Evolutionary conservation across 2,329 filamentous ascomycete species (phyloP).

Genomic region (Diatrype stigma): DNA sequence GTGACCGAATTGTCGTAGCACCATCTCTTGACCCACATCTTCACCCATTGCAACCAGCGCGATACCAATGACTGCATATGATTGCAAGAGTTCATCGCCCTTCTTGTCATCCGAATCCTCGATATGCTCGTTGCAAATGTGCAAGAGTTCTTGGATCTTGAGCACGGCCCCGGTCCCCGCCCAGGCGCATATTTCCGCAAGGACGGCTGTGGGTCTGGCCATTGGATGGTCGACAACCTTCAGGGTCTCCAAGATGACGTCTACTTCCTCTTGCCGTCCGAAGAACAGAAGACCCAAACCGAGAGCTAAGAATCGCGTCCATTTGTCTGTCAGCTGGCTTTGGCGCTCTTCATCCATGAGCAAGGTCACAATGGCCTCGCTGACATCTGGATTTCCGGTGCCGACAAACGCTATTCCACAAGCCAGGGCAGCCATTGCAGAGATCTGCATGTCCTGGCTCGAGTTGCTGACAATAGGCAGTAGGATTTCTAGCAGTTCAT

Average conservation of each 20-base stretch:
- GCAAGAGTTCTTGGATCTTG: conserved; percentile 94
- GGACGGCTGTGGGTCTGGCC: conserved; percentile 89
- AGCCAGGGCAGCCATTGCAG: conserved; percentile 90
- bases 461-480: conserved; percentile 85
- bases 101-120: conserved; percentile 94
- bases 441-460: conserved; percentile 86
- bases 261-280: conserved; percentile 96
- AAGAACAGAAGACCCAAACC: conserved; percentile 93
- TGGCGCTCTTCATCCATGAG: conserved; percentile 90
- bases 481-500: conserved; percentile 78
- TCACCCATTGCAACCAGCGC: conserved; percentile 97
- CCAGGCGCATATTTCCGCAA: conserved; percentile 97
- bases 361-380: conserved; percentile 86
- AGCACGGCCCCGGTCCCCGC: conserved; percentile 94
- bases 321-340: conserved; percentile 92
- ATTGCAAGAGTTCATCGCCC: conserved; percentile 90
- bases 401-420: conserved; percentile 90
- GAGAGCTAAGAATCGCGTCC: conserved; percentile 94
- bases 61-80: conserved; percentile 91
- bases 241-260: conserved; percentile 92
- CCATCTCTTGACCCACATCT: conserved; percentile 98
- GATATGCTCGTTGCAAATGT: conserved; percentile 96
- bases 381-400: conserved; percentile 85
- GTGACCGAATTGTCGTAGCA: conserved; percentile 93
- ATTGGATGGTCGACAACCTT: conserved; percentile 97